Evolutionary conservation across 2,329 filamentous ascomycete genomes (phyloP).

Genomic region (Cytospora leucostoma): DNA sequence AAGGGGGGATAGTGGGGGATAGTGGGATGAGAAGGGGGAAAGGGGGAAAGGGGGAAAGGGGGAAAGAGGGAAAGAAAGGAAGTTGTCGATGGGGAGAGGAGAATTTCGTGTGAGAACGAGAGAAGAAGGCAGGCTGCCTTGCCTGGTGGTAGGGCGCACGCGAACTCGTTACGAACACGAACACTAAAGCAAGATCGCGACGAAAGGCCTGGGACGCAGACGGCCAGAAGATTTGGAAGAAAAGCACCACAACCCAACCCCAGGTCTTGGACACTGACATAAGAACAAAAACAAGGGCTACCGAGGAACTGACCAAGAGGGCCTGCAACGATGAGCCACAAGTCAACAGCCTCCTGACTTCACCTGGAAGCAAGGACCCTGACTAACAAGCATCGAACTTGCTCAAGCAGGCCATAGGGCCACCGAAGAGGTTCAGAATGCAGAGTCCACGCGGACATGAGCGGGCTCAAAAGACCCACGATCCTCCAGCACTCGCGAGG

Average conservation of each 20-base stretch:
- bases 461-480: constrained; percentile 2
- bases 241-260: not conserved
- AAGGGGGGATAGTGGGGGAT: not conserved
- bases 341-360: not conserved
- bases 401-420: not conserved
- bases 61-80: not conserved
- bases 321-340: not conserved
- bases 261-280: constrained; percentile 1
- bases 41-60: not conserved
- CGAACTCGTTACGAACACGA: not conserved
- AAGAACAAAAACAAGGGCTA: not conserved
- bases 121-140: not conserved
- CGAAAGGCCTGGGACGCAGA: not conserved
- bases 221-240: not conserved
- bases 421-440: not conserved
- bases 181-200: too few relatives aligned
- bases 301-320: constrained; percentile 7
- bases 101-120: not conserved
- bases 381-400: not conserved
- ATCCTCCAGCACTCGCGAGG: not conserved
- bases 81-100: not conserved
- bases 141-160: not conserved
- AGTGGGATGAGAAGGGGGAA: not conserved
- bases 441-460: not conserved
- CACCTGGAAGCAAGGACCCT: not conserved